Conservation (phyloP, 768 basidiomycete species). For the Asterophora parasitica region DNA sequence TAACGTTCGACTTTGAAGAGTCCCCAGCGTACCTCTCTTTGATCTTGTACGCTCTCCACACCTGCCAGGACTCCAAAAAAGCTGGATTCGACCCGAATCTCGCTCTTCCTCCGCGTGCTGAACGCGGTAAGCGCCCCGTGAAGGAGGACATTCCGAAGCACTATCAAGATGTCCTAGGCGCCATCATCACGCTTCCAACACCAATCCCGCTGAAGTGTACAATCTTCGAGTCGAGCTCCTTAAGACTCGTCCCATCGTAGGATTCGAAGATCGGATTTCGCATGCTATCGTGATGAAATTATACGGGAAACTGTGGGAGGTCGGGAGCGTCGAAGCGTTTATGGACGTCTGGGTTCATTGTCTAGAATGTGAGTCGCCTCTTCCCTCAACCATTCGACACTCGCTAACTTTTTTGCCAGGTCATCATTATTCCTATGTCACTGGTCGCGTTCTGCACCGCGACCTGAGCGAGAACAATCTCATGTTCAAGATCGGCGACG, state of each 20-base stretch:
- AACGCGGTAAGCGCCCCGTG: not conserved
- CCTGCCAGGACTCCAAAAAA: conserved; percentile 12
- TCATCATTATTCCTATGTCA: too few species aligned
- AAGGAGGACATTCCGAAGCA: not conserved
- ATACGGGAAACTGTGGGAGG: conserved; percentile 17
- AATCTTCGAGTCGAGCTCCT: conserved; percentile 9
- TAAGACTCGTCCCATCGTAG: not conserved
- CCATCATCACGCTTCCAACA: too few species aligned
- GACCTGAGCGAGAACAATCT: too few species aligned
- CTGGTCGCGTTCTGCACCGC: too few species aligned
- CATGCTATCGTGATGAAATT: conserved; percentile 9
- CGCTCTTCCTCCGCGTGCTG: not conserved
- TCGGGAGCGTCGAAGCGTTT: too few species aligned
- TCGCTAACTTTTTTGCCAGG: too few species aligned
- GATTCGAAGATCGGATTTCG: conserved; percentile 2
- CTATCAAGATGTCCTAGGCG: conserved; percentile 3
- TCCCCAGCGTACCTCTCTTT: conserved; percentile 17
- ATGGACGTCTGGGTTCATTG: conserved; percentile 24
- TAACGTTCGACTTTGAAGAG: conserved; percentile 17
- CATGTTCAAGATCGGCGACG: too few species aligned
- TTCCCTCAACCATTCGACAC: too few species aligned
- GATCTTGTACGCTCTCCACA: conserved; percentile 11
- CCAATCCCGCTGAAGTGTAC: too few species aligned
- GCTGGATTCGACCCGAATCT: conserved; percentile 8
- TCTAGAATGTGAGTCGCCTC: conserved; percentile 27